phyloP scores from a whole-genome alignment of 2,329 filamentous ascomycete genomes.

The Xylariaceae sp. region DNA sequence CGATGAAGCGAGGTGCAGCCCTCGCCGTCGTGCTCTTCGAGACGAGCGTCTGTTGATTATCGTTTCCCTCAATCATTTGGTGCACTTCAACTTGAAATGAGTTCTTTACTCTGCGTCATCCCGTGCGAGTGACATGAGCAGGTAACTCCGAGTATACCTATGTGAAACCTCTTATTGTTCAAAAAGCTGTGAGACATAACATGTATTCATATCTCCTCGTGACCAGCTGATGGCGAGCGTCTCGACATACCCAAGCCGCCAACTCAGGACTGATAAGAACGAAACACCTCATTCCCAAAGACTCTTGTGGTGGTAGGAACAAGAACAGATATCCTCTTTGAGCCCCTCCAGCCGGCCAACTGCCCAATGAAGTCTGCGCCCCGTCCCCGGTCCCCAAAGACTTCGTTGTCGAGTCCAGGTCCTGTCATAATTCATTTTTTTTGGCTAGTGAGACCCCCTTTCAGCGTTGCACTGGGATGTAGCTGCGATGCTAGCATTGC shows the following conservation, averaged over 20 bases:
- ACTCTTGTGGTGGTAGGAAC: conserved; percentile 9
- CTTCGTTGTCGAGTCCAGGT: conserved; percentile 6
- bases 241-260: conserved; percentile 2
- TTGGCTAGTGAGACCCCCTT: conserved; percentile 20
- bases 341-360: conserved; percentile 12
- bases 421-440: conserved; percentile 18
- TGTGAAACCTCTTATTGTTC: conserved; percentile 10
- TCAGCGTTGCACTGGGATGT: conserved; percentile 28
- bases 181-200: conserved; percentile 18
- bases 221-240: neutral
- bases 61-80: neutral
- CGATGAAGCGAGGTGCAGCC: conserved; percentile 3
- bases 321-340: no score
- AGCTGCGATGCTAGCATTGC: conserved; percentile 23
- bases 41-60: conserved; percentile 1
- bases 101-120: conserved; percentile 1
- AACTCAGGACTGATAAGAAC: conserved; percentile 7
- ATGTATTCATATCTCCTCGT: conserved; percentile 6
- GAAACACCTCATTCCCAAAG: conserved; percentile 19
- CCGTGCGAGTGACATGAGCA: conserved; percentile 1
- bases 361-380: conserved; percentile 17
- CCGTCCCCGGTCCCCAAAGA: conserved; percentile 1
- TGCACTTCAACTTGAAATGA: conserved; percentile 5
- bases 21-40: neutral
- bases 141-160: neutral